These are phyloP conservation scores for Pyrenophora teres DNA, from an alignment of 2,329 filamentous ascomycete genomes.

Conservation along the genomic window DNA sequence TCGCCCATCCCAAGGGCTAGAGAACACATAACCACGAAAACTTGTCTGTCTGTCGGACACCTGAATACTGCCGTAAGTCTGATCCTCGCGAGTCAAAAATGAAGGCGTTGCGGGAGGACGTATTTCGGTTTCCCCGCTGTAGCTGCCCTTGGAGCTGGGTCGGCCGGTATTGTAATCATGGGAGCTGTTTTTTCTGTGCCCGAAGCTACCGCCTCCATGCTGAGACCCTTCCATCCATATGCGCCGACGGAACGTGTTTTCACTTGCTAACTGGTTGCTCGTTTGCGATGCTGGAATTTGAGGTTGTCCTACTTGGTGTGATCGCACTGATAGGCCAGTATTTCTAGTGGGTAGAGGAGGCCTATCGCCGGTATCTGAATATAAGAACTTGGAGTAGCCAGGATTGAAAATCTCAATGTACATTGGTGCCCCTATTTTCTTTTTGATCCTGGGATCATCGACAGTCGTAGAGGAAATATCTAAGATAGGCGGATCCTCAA, in stretches of 20 bases:
- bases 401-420: slow-evolving; percentile 63
- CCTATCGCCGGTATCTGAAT: slow-evolving; percentile 28
- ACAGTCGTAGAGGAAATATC: slow-evolving; percentile 52
- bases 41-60: slow-evolving; percentile 56
- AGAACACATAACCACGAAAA: slow-evolving; percentile 72
- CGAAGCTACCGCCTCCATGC: slow-evolving; percentile 46
- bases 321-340: slow-evolving; percentile 21
- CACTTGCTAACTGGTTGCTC: slow-evolving; percentile 2
- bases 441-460: slow-evolving; percentile 34
- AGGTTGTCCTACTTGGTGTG: slow-evolving; percentile 9
- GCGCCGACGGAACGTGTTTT: slow-evolving; percentile 50
- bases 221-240: slow-evolving; percentile 55
- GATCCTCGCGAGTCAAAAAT: slow-evolving; percentile 31
- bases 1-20: slow-evolving; percentile 82
- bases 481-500: slow-evolving; percentile 52
- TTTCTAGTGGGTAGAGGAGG: slow-evolving; percentile 18
- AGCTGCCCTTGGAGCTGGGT: slow-evolving; percentile 30
- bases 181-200: slow-evolving; percentile 45
- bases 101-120: slow-evolving; percentile 20
- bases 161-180: slow-evolving; percentile 32
- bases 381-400: slow-evolving; percentile 63
- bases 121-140: slow-evolving; percentile 18
- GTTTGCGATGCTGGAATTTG: neutral
- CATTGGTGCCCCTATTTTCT: slow-evolving; percentile 50
- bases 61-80: slow-evolving; percentile 35